Base-by-base conservation (phyloP, 2,329 filamentous ascomycete genomes). In the Claviceps pusilla region DNA sequence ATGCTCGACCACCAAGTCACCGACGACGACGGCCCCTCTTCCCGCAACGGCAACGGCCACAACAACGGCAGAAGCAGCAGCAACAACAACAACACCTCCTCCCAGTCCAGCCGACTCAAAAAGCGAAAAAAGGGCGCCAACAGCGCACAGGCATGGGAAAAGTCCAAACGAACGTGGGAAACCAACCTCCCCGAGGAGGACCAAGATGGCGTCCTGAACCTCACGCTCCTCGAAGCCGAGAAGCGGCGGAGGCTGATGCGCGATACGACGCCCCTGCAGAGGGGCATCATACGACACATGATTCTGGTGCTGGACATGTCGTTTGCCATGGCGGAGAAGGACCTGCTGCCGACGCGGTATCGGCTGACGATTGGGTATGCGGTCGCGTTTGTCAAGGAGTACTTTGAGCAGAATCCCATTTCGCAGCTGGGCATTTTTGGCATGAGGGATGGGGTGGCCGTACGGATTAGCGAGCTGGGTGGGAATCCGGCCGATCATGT, bases 381-480 rank as follows among this genome's bases (percentile, higher is more conserved):
- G 16, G 80, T 85, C 59, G 85, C 89, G 55, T 98, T 97, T 68
- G 86, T 97, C 50, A 79, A 84, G 56, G 91, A 96, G 68, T 98
- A 89, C 71, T 98, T 97, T 66, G 93, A 97, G 70, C 93, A 98
- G 70, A 98, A 98, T 64, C 93, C 93, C 11, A 97, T 98, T 60
- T 95, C 89, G 10, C 93, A 98, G 70, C 79, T 98, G 55, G 90
- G 87, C 29, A 85, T 98, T 35, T 75, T 98, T 43, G 91, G 87
- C 51, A 95, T 97, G 87, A 82, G 87, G 57, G 93, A 97, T 66
- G 93, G 93, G 16, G 76, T 97, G 16, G 90, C 90, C 2, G 75
- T 94, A 29, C 77, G 87, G 43, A 80, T 98, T 58, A 93, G 86
- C 65, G 88, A 95, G 64, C 84, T 97, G 75, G 86, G 86, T 54